A percentile compares a stretch with the other conserved stretches of the same genome.
These are phyloP conservation scores for Gracilaria domingensis DNA, from an alignment of 23 red algal species.

Conservation along the genomic window DNA sequence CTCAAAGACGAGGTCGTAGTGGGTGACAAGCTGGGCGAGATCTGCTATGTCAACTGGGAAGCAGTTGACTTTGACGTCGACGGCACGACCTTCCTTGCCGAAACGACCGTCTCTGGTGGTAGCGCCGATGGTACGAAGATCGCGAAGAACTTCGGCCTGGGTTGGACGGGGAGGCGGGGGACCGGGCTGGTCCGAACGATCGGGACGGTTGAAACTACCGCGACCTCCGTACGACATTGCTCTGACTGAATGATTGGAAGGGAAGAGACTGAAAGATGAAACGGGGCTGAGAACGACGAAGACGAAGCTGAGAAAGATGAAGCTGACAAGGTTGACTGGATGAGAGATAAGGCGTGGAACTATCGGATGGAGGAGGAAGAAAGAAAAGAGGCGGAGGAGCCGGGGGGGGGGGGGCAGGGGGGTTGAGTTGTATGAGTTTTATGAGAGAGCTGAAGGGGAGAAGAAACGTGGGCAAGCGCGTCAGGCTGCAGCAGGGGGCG, in stretches of 20 bases:
- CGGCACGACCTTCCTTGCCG: constrained; percentile 43
- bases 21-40: constrained; percentile 46
- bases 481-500: not conserved
- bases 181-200: constrained; percentile 25
- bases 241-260: constrained; percentile 1
- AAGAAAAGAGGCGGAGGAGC: not conserved
- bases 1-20: constrained; percentile 74
- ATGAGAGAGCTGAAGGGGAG: not conserved
- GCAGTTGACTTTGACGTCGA: constrained; percentile 62
- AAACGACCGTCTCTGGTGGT: constrained; percentile 44
- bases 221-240: constrained; percentile 30
- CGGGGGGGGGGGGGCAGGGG: not conserved
- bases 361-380: not conserved
- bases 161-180: constrained; percentile 35
- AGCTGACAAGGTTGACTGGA: not conserved
- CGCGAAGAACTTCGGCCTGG: constrained; percentile 43
- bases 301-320: not conserved
- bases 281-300: not conserved
- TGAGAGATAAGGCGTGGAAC: not conserved
- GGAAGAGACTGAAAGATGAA: not conserved
- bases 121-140: constrained; percentile 50
- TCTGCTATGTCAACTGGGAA: constrained; percentile 53
- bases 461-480: not conserved
- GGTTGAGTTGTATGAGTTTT: not conserved
- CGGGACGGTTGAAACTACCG: not conserved